These are phyloP conservation scores for Rhizopogon roseolus DNA, from an alignment of 768 basidiomycete genomes.

Conservation along the genomic window DNA sequence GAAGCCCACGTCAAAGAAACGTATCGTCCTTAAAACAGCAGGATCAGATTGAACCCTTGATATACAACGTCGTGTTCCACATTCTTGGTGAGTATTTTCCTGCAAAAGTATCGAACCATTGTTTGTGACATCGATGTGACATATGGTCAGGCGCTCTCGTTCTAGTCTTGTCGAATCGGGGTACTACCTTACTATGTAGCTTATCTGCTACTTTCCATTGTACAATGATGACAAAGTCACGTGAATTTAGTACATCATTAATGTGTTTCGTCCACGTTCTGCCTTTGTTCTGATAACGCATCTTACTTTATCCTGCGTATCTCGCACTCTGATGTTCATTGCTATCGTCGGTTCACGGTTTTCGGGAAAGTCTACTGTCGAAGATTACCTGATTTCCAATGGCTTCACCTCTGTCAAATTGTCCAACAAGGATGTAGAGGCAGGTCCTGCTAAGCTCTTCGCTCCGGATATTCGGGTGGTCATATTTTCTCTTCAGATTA, in stretches of 20 bases:
- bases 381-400: slow-evolving; percentile 55
- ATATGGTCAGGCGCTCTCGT: background rate
- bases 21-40: slow-evolving; percentile 14
- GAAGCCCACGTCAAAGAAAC: slow-evolving; percentile 9
- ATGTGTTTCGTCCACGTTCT: background rate
- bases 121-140: too few relatives aligned
- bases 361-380: slow-evolving; percentile 57
- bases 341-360: slow-evolving; percentile 60
- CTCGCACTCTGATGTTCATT: slow-evolving; percentile 48
- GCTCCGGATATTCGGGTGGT: background rate
- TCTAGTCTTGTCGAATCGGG: background rate
- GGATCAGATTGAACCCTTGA: background rate
- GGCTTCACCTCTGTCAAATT: slow-evolving; percentile 52
- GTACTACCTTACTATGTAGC: too few relatives aligned
- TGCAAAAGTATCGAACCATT: background rate
- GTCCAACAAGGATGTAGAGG: slow-evolving; percentile 14
- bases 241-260: background rate
- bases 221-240: background rate
- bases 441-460: slow-evolving; percentile 1
- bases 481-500: background rate
- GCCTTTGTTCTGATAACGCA: background rate
- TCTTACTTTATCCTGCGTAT: background rate
- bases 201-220: too few relatives aligned
- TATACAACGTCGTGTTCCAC: background rate
- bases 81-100: background rate